Percentiles rank a stretch among this genome's conserved stretches.
phyloP scores from a whole-genome alignment of 805 yeast species.

The Schizosaccharomyces octosporus region DNA sequence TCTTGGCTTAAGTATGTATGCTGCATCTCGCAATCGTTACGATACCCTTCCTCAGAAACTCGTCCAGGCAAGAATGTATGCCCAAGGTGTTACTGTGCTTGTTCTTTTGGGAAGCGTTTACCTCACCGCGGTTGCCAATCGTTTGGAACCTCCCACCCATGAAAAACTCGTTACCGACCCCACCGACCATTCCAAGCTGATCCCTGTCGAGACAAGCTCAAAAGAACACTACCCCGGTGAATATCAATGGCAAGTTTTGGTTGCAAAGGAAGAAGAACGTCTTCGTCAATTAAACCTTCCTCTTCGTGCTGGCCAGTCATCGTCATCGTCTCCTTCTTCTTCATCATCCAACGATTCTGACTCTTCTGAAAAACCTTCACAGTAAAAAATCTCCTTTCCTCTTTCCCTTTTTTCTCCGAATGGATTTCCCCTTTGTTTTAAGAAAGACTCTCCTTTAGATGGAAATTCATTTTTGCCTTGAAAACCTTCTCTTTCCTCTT shows the following conservation, averaged over 20 bases:
- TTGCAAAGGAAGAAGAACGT: conserved; percentile 21
- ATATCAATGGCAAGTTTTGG: conserved; percentile 25
- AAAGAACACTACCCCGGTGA: conserved; percentile 5
- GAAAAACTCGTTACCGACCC: conserved; percentile 12
- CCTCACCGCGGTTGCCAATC: conserved; percentile 18
- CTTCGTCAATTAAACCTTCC: neutral
- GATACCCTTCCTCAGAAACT: conserved; percentile 57
- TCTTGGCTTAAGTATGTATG: conserved; percentile 3
- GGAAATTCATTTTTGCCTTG: too few species aligned
- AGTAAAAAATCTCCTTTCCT: too few species aligned
- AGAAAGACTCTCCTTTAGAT: too few species aligned
- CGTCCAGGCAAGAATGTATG: conserved; percentile 77
- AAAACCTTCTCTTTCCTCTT: too few species aligned
- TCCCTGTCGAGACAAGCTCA: conserved; percentile 9
- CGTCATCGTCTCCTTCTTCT: too few species aligned
- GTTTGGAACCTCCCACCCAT: conserved; percentile 23
- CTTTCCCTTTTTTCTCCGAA: too few species aligned
- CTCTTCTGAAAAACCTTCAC: too few species aligned
- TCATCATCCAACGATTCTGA: too few species aligned
- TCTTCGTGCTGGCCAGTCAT: neutral
- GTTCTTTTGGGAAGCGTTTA: conserved; percentile 42
- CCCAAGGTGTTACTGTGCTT: conserved; percentile 57
- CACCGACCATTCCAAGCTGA: conserved; percentile 3
- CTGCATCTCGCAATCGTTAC: conserved; percentile 44
- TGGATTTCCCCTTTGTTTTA: too few species aligned